phyloP scores from a whole-genome alignment of 441 rosid species.

The Iberis amara region DNA sequence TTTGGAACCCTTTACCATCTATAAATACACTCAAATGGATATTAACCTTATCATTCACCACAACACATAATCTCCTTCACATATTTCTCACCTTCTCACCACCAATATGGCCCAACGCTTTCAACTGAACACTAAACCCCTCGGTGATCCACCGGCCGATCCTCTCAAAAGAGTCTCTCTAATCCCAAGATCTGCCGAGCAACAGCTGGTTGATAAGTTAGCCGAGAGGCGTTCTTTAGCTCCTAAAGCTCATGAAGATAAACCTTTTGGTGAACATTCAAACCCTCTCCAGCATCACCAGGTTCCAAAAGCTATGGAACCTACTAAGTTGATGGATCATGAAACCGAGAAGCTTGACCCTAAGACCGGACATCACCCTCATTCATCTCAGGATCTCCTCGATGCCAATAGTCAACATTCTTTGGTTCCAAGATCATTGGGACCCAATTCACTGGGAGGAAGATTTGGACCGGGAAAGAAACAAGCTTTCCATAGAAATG shows the following conservation, averaged over 20 bases:
- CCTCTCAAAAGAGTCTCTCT: constrained; percentile 29
- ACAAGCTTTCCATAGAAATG: constrained; percentile 32
- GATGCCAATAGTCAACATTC: constrained; percentile 26
- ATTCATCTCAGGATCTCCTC: constrained; percentile 13
- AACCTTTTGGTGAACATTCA: constrained; percentile 16
- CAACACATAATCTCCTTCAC: constrained; percentile 14
- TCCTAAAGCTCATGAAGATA: constrained; percentile 18
- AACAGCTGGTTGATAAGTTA: constrained; percentile 18
- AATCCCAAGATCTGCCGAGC: constrained; percentile 34
- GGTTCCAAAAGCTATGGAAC: constrained; percentile 4
- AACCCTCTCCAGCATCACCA: constrained; percentile 17
- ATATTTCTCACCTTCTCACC: background rate
- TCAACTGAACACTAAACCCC: constrained; percentile 20
- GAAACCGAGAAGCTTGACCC: constrained; percentile 23
- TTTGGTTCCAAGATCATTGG: constrained; percentile 23
- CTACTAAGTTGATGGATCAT: constrained; percentile 24
- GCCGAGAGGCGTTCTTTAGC: constrained; percentile 29
- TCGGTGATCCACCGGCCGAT: constrained; percentile 12
- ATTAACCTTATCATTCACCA: constrained; percentile 18
- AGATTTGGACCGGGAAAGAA: constrained; percentile 33
- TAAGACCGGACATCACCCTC: constrained; percentile 21
- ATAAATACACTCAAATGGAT: constrained; percentile 26
- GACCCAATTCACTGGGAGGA: constrained; percentile 27
- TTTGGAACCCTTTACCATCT: constrained; percentile 8
- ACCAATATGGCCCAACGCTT: constrained; percentile 27